Conservation (phyloP, 164 flowering plant genomes). For the Kingdonia uniflora region DNA sequence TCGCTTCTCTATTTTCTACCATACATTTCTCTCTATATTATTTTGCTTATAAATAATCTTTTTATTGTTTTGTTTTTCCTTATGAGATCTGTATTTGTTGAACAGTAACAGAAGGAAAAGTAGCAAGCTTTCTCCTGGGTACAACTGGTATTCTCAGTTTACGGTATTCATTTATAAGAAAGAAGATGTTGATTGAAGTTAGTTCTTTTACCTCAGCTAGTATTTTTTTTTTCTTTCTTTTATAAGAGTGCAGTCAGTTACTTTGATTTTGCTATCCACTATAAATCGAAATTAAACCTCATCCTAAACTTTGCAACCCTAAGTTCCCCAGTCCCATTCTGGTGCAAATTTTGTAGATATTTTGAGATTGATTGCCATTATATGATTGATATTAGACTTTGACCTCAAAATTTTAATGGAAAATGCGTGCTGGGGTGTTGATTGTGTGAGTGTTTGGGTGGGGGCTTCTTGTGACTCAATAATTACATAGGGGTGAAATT, state of each 20-base stretch:
- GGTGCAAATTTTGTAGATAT: background rate
- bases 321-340: background rate
- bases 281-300: no score
- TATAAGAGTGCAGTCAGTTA: background rate
- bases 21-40: no score
- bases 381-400: background rate
- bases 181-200: conserved; percentile 46
- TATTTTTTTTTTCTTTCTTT: background rate
- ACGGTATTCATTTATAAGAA: conserved; percentile 43
- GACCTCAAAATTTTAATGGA: background rate
- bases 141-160: conserved; percentile 55
- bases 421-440: background rate
- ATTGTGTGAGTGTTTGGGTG: background rate
- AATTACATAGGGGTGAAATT: no score
- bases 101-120: conserved; percentile 95
- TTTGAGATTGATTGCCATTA: no score
- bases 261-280: background rate
- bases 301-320: no score
- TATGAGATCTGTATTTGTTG: conserved; percentile 1
- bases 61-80: conserved; percentile 1
- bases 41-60: background rate
- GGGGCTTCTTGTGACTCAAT: no score
- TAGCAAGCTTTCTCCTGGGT: conserved; percentile 80
- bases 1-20: conserved; percentile 3
- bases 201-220: conserved; percentile 12